A percentile compares a stretch with the other conserved stretches of the same genome.
These are phyloP conservation scores for Ganoderma lucidum DNA, from an alignment of 1,284 basidiomycete species.

Conservation along the genomic window DNA sequence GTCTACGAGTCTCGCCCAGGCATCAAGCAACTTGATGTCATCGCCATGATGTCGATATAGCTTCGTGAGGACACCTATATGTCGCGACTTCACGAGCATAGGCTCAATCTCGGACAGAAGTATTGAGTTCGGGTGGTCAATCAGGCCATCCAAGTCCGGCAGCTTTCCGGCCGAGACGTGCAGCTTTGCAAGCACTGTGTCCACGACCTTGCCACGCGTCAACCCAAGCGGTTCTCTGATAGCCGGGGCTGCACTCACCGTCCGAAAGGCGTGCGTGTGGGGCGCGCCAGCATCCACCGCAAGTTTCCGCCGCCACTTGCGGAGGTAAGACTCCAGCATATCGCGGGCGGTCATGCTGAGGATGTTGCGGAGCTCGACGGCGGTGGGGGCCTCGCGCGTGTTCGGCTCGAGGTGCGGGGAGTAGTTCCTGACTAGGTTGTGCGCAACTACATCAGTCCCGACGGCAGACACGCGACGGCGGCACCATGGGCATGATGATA, in stretches of 20 bases:
- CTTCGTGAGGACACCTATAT: slow-evolving; percentile 71
- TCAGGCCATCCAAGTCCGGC: slow-evolving; percentile 66
- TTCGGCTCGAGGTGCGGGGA: slow-evolving; percentile 83
- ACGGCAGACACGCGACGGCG: slow-evolving; percentile 37
- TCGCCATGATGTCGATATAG: slow-evolving; percentile 68
- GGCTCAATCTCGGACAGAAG: slow-evolving; percentile 72
- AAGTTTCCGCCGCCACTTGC: slow-evolving; percentile 50
- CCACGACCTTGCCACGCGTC: slow-evolving; percentile 66
- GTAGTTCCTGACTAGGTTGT: slow-evolving; percentile 90
- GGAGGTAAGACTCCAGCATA: slow-evolving; percentile 73
- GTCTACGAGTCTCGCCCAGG: slow-evolving; percentile 79
- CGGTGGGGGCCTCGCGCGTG: slow-evolving; percentile 70
- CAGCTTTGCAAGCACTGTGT: slow-evolving; percentile 83
- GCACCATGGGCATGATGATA: slow-evolving; percentile 7
- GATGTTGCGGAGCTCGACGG: slow-evolving; percentile 69
- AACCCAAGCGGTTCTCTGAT: slow-evolving; percentile 24
- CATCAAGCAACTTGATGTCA: slow-evolving; percentile 67
- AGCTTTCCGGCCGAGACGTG: slow-evolving; percentile 68
- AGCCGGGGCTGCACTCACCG: slow-evolving; percentile 26
- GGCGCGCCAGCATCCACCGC: slow-evolving; percentile 31
- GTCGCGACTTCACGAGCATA: slow-evolving; percentile 57
- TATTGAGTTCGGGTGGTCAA: slow-evolving; percentile 67
- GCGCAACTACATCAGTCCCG: slow-evolving; percentile 81
- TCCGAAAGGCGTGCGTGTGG: slow-evolving; percentile 29
- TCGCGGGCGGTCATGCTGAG: slow-evolving; percentile 67